Evolutionary conservation across 148 eudicot species (phyloP).

Genomic region (Rhododendron vialii): DNA sequence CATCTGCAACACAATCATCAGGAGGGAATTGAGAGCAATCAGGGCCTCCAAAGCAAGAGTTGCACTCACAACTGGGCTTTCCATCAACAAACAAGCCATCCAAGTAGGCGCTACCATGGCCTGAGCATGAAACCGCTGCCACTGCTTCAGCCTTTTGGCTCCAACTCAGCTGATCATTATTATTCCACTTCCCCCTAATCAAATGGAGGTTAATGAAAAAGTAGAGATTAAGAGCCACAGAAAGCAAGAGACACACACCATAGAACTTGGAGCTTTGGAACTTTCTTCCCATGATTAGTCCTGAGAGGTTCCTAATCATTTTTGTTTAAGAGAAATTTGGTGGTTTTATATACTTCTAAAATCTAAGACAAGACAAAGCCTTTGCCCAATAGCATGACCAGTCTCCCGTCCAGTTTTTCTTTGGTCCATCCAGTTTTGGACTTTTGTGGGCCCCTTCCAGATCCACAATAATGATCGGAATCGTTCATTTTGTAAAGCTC

Average conservation of each 20-base stretch:
- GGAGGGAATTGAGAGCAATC: too few relatives aligned
- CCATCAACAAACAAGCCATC: not conserved
- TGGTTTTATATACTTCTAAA: not conserved
- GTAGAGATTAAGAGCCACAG: not conserved
- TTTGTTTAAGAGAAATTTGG: not conserved
- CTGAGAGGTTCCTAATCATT: not conserved
- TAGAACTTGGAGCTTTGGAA: not conserved
- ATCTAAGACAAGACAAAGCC: too few relatives aligned
- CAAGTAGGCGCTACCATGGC: not conserved
- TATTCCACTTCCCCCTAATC: not conserved
- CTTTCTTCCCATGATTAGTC: not conserved
- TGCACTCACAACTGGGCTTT: not conserved
- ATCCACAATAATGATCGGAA: too few relatives aligned
- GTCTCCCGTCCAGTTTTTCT: too few relatives aligned
- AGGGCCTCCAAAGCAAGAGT: not conserved
- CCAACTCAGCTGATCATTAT: not conserved
- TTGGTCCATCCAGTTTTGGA: too few relatives aligned
- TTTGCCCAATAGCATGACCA: too few relatives aligned
- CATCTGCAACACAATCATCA: not conserved
- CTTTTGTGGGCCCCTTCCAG: too few relatives aligned
- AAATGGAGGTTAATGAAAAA: not conserved
- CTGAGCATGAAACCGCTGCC: not conserved
- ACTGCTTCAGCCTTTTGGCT: not conserved
- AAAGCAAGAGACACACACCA: not conserved
- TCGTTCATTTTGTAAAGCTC: too few relatives aligned